Evolutionary conservation across 2,329 filamentous ascomycete genomes (phyloP), one percentile per base, ranked within the genome.

Genomic region (Ilyonectria mors-panacis): DNA sequence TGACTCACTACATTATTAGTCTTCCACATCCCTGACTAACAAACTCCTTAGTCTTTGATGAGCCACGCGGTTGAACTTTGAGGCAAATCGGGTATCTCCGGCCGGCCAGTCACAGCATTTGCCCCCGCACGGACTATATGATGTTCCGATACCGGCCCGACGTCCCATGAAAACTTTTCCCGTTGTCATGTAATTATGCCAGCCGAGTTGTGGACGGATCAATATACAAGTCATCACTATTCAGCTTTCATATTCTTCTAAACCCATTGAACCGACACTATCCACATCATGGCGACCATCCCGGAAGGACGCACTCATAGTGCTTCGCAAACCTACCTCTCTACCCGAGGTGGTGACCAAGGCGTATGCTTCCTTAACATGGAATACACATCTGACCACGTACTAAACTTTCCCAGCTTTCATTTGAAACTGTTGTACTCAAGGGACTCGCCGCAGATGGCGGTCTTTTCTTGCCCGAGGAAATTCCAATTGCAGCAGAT

Each of bases 371-470:
- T 13, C 26, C 6, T 35, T 2, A 21, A 19, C 15, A 17, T n/a
- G 39, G 6, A n/a, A 42, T 42, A 42, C 39, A 39, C 17, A 17
- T 6, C 15, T 26, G 39, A 17, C 39, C 39, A 42, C 39, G 5
- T n/a, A n/a, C 39, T 42, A 45, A 44, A 35, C 42, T 59, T 69
- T 30, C 44, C 70, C 23, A 94, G 92, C 86, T 95, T 73, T 94
- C 93, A 60, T 96, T 97, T 79, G 94, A 97, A 81, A 90, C 94
- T 59, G 93, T 93, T 48, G 93, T 97, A 33, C 85, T 97, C 70
- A 95, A 97, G 81, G 94, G 94, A 47, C 89, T 97, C 64, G 94
- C 93, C 63, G 85, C 88, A 33, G 94, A 97, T 76, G 93, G 93
- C 59, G 94, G 94, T 55, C 89, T 97, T n/a, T 42, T 42, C 39